These are phyloP conservation scores for Cryoendolithus antarcticus DNA, from an alignment of 2,329 filamentous ascomycete genomes.

Conservation along the genomic window DNA sequence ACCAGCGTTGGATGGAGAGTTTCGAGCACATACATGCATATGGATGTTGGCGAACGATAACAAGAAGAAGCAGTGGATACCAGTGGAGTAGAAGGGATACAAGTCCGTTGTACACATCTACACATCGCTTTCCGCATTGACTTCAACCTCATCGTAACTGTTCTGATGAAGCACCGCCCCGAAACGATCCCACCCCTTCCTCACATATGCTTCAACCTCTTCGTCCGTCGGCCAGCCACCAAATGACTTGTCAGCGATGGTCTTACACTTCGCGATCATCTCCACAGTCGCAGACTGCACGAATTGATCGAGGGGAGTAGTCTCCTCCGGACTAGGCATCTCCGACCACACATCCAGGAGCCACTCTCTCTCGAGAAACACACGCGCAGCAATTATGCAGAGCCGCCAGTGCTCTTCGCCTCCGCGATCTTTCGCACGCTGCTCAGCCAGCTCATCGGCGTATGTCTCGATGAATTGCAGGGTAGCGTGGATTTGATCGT, in stretches of 20 bases:
- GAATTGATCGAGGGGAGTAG: slow-evolving; percentile 5
- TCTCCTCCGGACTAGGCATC: neutral
- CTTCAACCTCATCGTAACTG: too few species aligned
- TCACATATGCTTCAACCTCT: slow-evolving; percentile 25
- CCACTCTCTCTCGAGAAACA: slow-evolving; percentile 28
- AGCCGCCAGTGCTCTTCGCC: slow-evolving; percentile 22
- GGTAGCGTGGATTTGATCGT: slow-evolving; percentile 43
- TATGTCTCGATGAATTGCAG: slow-evolving; percentile 47
- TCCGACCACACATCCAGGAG: slow-evolving; percentile 3
- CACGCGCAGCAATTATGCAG: slow-evolving; percentile 28
- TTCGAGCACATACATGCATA: too few species aligned
- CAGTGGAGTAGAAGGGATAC: too few species aligned
- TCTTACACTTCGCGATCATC: slow-evolving; percentile 10
- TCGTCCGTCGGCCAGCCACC: slow-evolving; percentile 32
- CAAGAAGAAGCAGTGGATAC: too few species aligned
- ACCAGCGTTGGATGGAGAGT: too few species aligned
- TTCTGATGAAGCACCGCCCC: too few species aligned
- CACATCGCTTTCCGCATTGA: too few species aligned
- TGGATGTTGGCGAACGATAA: too few species aligned
- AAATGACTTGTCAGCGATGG: slow-evolving; percentile 26
- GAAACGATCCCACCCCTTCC: slow-evolving; percentile 1
- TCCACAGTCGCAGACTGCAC: slow-evolving; percentile 8
- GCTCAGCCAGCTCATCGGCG: slow-evolving; percentile 25
- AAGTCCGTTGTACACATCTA: too few species aligned
- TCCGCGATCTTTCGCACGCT: slow-evolving; percentile 17